These are phyloP conservation scores for Claviceps sp. DNA, from an alignment of 2,329 filamentous ascomycete genomes.

Conservation along the genomic window DNA sequence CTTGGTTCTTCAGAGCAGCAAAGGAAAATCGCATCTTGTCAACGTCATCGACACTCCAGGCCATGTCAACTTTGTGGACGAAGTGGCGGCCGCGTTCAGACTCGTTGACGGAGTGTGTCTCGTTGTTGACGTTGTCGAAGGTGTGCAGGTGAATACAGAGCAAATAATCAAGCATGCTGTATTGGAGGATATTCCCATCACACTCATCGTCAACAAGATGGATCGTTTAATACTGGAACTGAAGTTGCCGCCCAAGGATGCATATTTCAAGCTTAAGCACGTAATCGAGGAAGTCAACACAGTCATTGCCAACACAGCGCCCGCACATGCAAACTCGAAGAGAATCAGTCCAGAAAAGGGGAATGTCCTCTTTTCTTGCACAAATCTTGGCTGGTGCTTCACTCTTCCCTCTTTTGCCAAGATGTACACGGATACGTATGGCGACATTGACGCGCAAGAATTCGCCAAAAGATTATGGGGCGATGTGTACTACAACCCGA, in stretches of 20 bases:
- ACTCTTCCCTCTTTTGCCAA: constrained; percentile 87
- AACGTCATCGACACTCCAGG: constrained; percentile 94
- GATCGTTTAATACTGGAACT: constrained; percentile 88
- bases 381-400: constrained; percentile 92
- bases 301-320: constrained; percentile 75
- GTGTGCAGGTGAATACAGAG: constrained; percentile 97
- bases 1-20: constrained; percentile 72
- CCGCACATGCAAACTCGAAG: constrained; percentile 63
- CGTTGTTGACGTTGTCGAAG: constrained; percentile 92
- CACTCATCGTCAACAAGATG: constrained; percentile 92
- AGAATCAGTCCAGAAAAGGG: constrained; percentile 90
- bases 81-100: constrained; percentile 78
- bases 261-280: constrained; percentile 98
- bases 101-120: constrained; percentile 85
- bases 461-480: constrained; percentile 86
- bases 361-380: constrained; percentile 94
- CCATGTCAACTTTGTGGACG: constrained; percentile 96
- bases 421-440: constrained; percentile 87
- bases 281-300: constrained; percentile 98
- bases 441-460: constrained; percentile 66
- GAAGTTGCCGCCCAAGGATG: constrained; percentile 85
- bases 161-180: constrained; percentile 95
- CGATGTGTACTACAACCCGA: constrained; percentile 90
- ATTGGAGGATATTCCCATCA: constrained; percentile 76
- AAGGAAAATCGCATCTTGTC: constrained; percentile 87